phyloP scores from a whole-genome alignment of 2,329 filamentous ascomycete genomes.

The Colletotrichum lentis region DNA sequence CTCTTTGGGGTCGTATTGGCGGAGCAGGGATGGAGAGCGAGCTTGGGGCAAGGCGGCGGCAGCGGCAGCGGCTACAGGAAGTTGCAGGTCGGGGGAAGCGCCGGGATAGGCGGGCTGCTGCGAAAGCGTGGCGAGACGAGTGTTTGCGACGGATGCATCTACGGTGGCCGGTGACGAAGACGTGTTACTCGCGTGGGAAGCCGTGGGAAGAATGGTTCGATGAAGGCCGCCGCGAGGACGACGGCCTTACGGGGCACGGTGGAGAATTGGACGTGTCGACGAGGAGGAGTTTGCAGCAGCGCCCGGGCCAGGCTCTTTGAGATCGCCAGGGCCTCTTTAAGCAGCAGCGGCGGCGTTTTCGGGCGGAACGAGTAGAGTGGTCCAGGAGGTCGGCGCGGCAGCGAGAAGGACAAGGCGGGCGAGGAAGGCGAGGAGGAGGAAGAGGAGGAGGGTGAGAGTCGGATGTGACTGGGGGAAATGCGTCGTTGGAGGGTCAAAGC shows the following conservation, averaged over 20 bases:
- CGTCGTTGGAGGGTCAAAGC: constrained; percentile 4
- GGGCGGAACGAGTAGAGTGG: not conserved
- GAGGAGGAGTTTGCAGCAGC: constrained; percentile 33
- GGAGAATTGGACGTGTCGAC: constrained; percentile 25
- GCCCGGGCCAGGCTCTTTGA: constrained; percentile 30
- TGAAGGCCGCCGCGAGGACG: constrained; percentile 56
- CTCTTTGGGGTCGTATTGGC: constrained; percentile 37
- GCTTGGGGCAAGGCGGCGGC: constrained; percentile 29
- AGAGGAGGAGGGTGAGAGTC: constrained; percentile 6
- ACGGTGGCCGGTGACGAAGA: constrained; percentile 41
- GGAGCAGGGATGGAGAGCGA: constrained; percentile 36
- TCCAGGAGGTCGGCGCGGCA: constrained; percentile 5
- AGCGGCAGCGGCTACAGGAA: constrained; percentile 35
- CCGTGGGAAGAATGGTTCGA: constrained; percentile 55
- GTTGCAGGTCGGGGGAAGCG: constrained; percentile 36
- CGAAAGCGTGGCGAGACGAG: constrained; percentile 44
- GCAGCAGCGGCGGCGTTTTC: constrained; percentile 2
- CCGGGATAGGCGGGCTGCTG: constrained; percentile 47
- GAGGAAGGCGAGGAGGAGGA: not conserved
- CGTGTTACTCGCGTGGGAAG: constrained; percentile 51
- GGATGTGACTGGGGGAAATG: constrained; percentile 12
- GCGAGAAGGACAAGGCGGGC: constrained; percentile 3
- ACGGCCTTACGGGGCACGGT: constrained; percentile 52
- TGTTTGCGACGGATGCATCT: constrained; percentile 44
- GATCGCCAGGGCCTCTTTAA: constrained; percentile 35